Evolutionary conservation across 805 yeast species (phyloP), one percentile per base, ranked within the genome.

Genomic region (Candida xyloterini): DNA sequence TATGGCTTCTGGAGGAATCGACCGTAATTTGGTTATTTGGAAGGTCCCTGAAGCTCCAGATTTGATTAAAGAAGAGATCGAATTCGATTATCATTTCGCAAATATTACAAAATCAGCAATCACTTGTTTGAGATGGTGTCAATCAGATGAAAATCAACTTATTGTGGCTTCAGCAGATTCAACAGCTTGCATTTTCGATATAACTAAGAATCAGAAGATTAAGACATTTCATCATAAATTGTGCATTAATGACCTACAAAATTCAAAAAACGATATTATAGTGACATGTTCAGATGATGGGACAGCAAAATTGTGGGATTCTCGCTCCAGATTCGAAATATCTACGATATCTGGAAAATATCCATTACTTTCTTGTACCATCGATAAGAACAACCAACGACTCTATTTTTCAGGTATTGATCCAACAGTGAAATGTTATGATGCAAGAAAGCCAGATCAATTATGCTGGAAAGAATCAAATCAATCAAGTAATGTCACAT

Each of bases 251-350:
- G 74, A 80, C 46, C 61, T 84, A 2, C 72, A 58, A 15, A 54
- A 57, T 9, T 54, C 62, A 42, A 53, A 42, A 53, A 48, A 40
- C 57, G 63, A 58, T 33, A 13, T 38, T 0, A 10, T 60, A 3
- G 70, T 74, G 2, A 73, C 85, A 26, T 86, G 76, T 4, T 70
- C 81, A 8, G 95, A 86, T 49, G 88, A 81, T 51, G 87, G 89
- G 0, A 43, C 61, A 3, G 65, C 75, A 1, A 64, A 65, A 7
- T 36, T 81, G 1, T 86, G 91, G 91, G 95, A 86, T 48, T 59
- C 67, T 16, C 62, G 88, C 40, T 66, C 71, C n/a, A 81, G 76
- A 48, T 49, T 52, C 2, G 64, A 73, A 2, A 63, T 71, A 1
- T 44, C 40, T 3, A 47, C 56, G 2, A 33, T 54, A 2, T 51